Conservation (phyloP, 2,329 filamentous ascomycete species). For the Alternaria viburni region DNA sequence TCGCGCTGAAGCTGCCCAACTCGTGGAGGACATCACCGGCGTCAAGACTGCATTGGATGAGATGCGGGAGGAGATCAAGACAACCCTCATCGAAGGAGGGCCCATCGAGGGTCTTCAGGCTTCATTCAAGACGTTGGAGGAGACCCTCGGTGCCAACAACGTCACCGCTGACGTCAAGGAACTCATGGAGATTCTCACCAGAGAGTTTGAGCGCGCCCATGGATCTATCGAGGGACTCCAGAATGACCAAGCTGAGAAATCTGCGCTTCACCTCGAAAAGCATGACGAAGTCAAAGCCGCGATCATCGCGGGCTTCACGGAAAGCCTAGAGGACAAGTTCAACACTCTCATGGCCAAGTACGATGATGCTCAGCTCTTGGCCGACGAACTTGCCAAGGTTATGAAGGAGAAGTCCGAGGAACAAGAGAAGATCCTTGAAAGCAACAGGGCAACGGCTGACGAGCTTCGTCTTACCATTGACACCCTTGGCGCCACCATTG, state of each 20-base stretch:
- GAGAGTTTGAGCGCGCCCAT: constrained; percentile 86
- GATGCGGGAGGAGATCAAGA: constrained; percentile 76
- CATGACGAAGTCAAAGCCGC: constrained; percentile 65
- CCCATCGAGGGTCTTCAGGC: constrained; percentile 65
- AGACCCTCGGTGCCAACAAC: constrained; percentile 62
- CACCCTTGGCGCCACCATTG: constrained; percentile 72
- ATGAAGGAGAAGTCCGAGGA: constrained; percentile 75
- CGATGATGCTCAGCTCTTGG: constrained; percentile 77
- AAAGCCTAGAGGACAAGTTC: constrained; percentile 77
- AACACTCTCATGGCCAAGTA: constrained; percentile 84
- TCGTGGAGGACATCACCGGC: constrained; percentile 78
- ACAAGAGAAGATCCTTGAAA: constrained; percentile 74
- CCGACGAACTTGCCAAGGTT: constrained; percentile 75
- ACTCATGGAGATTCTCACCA: constrained; percentile 75
- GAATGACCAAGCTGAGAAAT: constrained; percentile 73
- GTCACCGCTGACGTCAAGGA: constrained; percentile 60
- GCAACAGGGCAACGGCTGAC: constrained; percentile 80
- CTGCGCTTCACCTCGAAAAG: constrained; percentile 62
- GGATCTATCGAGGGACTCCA: constrained; percentile 80
- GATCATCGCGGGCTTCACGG: constrained; percentile 60
- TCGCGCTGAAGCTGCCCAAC: constrained; percentile 79
- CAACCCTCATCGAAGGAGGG: constrained; percentile 77
- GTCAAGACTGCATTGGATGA: constrained; percentile 79
- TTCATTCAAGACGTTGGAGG: constrained; percentile 72
- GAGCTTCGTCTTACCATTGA: constrained; percentile 88